phyloP scores from a whole-genome alignment of 345 rosid species.

The Gynandropsis gynandra region DNA sequence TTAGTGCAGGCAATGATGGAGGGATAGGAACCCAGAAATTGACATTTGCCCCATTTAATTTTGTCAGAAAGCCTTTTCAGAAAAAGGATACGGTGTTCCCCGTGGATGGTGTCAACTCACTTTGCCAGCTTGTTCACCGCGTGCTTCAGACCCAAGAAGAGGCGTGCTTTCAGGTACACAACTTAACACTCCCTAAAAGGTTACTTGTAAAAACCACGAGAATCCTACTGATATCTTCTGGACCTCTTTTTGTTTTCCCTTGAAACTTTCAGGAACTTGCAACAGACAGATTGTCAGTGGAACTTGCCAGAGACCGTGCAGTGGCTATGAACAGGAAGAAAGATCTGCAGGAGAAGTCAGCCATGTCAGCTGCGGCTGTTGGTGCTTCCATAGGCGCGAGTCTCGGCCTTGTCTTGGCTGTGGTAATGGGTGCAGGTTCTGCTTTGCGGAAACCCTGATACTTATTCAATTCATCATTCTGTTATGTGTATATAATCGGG shows the following conservation, averaged over 20 bases:
- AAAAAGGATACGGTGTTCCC: slow-evolving; percentile 65
- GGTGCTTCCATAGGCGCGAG: slow-evolving; percentile 99
- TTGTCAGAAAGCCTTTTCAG: slow-evolving; percentile 67
- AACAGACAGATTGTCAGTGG: slow-evolving; percentile 49
- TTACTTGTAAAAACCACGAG: slow-evolving; percentile 3
- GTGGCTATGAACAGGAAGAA: slow-evolving; percentile 25
- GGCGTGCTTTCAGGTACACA: slow-evolving; percentile 67
- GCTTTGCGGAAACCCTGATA: slow-evolving; percentile 82
- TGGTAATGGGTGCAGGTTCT: slow-evolving; percentile 96
- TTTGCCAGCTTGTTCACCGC: slow-evolving; percentile 61
- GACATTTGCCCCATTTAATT: slow-evolving; percentile 57
- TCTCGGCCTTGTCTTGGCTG: slow-evolving; percentile 79
- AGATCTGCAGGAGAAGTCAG: slow-evolving; percentile 47
- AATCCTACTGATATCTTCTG: background rate
- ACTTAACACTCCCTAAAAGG: background rate
- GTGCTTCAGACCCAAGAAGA: slow-evolving; percentile 77
- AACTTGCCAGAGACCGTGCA: slow-evolving; percentile 45
- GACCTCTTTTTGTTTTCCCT: slow-evolving; percentile 2
- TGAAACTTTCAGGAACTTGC: slow-evolving; percentile 60
- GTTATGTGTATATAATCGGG: background rate
- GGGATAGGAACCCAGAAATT: slow-evolving; percentile 48
- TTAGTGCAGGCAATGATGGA: slow-evolving; percentile 41
- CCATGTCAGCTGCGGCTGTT: slow-evolving; percentile 73
- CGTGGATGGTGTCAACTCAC: slow-evolving; percentile 73
- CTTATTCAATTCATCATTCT: slow-evolving; percentile 9